Conservation (phyloP, 148 eudicot species). For the Camellia sinensis region DNA sequence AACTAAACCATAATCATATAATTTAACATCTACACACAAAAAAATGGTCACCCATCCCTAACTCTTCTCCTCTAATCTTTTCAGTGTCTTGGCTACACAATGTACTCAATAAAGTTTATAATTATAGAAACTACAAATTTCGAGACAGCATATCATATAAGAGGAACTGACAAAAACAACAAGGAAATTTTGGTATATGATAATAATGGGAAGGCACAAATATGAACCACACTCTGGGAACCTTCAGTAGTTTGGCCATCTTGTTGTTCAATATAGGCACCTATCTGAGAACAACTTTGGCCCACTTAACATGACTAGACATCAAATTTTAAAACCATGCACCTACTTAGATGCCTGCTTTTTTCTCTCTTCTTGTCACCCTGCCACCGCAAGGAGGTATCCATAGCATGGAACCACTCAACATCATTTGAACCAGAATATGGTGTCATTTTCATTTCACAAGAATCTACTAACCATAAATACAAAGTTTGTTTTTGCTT, state of each 20-base stretch:
- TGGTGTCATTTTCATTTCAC: not conserved
- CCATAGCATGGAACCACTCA: not conserved
- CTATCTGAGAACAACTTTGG: not conserved
- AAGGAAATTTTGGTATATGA: not conserved
- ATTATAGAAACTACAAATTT: not conserved
- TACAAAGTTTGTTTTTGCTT: not conserved
- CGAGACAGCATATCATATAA: not conserved
- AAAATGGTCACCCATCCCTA: constrained; percentile 67
- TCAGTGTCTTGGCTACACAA: constrained; percentile 82
- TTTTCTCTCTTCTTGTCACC: not conserved
- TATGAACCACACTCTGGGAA: not conserved
- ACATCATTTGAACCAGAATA: constrained; percentile 1
- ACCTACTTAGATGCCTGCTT: not conserved
- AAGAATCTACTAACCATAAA: not conserved
- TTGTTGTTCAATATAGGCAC: not conserved
- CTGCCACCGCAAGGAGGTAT: not conserved
- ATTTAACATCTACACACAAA: not conserved
- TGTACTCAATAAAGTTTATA: constrained; percentile 11
- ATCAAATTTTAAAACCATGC: not conserved
- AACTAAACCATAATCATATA: not conserved
- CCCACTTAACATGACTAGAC: not conserved
- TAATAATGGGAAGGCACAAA: too few species aligned
- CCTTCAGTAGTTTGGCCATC: not conserved
- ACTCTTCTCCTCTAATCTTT: constrained; percentile 91
- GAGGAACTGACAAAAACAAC: not conserved